Percentiles rank a stretch among this genome's conserved stretches.
phyloP scores from a whole-genome alignment of 495 filamentous ascomycete genomes.

The Hypoxylon perforatum region DNA sequence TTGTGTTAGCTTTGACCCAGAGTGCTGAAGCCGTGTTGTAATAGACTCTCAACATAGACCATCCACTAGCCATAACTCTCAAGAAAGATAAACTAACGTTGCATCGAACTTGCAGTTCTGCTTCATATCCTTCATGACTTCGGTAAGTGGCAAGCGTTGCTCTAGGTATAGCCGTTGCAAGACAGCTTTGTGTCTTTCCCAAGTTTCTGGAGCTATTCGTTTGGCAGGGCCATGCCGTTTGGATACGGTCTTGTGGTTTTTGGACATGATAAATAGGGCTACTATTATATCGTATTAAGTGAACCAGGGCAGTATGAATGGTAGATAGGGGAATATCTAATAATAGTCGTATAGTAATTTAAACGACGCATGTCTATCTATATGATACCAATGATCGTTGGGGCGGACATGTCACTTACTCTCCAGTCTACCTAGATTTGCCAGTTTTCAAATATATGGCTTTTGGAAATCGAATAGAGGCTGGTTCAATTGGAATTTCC shows the following conservation, averaged over 20 bases:
- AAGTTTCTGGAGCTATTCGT: not conserved
- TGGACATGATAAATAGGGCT: not conserved
- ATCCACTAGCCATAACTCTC: too few species aligned
- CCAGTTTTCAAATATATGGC: not conserved
- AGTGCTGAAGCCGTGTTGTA: too few species aligned
- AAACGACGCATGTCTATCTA: too few species aligned
- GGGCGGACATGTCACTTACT: not conserved
- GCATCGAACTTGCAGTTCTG: constrained; percentile 39
- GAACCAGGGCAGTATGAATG: too few species aligned
- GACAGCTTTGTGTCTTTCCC: not conserved
- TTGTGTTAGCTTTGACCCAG: too few species aligned
- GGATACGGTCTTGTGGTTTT: not conserved
- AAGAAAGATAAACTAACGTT: constrained; percentile 33
- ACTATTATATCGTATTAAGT: too few species aligned
- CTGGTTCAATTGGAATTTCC: constrained; percentile 5
- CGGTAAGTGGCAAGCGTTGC: constrained; percentile 15
- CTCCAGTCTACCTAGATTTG: not conserved
- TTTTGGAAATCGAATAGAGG: not conserved
- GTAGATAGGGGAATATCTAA: too few species aligned
- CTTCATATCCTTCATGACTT: constrained; percentile 36
- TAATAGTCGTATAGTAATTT: too few species aligned
- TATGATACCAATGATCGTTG: too few species aligned
- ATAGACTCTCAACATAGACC: too few species aligned
- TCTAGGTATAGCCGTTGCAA: constrained; percentile 5
- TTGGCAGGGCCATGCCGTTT: not conserved